Evolutionary conservation across 148 eudicot genomes (phyloP).

Genomic region (Chenopodium suecicum): DNA sequence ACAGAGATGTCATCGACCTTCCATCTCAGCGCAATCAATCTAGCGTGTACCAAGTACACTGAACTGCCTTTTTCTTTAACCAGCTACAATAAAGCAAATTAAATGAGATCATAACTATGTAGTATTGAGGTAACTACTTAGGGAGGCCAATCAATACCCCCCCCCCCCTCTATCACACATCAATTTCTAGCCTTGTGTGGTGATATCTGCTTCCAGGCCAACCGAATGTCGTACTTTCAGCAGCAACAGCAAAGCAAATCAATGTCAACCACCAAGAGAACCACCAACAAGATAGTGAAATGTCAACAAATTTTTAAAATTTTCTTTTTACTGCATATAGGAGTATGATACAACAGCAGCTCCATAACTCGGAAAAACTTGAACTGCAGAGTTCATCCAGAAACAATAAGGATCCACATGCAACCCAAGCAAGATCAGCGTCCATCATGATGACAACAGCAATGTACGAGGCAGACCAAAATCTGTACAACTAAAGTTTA

Average conservation of each 20-base stretch:
- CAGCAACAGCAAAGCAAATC: neutral
- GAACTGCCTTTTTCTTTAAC: neutral
- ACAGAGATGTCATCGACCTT: neutral
- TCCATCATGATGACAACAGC: neutral
- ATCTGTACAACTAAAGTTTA: neutral
- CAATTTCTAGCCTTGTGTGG: neutral
- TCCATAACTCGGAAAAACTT: neutral
- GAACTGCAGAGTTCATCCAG: neutral
- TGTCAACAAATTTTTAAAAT: neutral
- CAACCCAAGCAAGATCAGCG: neutral
- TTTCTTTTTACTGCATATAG: neutral
- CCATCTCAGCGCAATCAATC: neutral
- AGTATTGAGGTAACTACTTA: neutral
- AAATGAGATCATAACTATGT: neutral
- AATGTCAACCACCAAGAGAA: constrained; percentile 1
- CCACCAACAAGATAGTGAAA: neutral
- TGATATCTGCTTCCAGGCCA: neutral
- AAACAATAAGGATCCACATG: neutral
- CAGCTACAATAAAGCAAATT: neutral
- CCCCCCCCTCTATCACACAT: neutral
- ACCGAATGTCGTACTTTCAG: neutral
- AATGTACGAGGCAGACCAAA: neutral
- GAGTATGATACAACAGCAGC: constrained; percentile 16
- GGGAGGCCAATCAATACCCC: neutral
- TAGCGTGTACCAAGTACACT: neutral